Evolutionary conservation across 225 moss, liverwort and hornwort genomes (phyloP).

Genomic region (Asterella californica): DNA sequence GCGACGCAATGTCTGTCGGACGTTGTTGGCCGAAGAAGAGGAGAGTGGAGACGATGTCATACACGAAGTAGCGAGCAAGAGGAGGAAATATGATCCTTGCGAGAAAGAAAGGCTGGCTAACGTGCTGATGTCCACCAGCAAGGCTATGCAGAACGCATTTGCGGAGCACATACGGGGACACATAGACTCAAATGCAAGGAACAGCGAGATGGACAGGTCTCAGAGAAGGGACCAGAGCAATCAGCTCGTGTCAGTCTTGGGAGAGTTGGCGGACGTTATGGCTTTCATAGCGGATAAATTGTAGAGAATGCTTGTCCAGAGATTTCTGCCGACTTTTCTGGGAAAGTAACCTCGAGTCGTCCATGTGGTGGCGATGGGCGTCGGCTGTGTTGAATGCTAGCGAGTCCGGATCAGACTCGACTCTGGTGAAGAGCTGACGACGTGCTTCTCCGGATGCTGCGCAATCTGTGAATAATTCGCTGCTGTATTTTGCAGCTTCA

Average conservation of each 20-base stretch:
- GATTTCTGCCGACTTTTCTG: no score
- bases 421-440: no score
- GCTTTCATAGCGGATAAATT: constrained; percentile 21
- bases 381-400: no score
- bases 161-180: constrained; percentile 24
- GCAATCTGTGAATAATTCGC: no score
- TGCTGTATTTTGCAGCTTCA: no score
- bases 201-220: constrained; percentile 27
- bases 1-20: constrained; percentile 19
- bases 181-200: constrained; percentile 22
- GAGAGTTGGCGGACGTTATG: constrained; percentile 29
- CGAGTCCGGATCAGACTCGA: no score
- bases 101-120: constrained; percentile 20
- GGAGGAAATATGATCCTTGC: constrained; percentile 13
- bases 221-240: constrained; percentile 23
- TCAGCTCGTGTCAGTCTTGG: constrained; percentile 23
- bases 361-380: no score
- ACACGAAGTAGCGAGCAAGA: constrained; percentile 15
- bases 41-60: constrained; percentile 8
- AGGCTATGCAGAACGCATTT: constrained; percentile 26
- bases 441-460: no score
- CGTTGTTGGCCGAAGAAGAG: constrained; percentile 10
- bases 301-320: background rate
- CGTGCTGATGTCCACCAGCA: constrained; percentile 25
- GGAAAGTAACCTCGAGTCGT: no score